Conservation (phyloP, 2,329 filamentous ascomycete genomes). For the Colletotrichum ledebouriae region DNA sequence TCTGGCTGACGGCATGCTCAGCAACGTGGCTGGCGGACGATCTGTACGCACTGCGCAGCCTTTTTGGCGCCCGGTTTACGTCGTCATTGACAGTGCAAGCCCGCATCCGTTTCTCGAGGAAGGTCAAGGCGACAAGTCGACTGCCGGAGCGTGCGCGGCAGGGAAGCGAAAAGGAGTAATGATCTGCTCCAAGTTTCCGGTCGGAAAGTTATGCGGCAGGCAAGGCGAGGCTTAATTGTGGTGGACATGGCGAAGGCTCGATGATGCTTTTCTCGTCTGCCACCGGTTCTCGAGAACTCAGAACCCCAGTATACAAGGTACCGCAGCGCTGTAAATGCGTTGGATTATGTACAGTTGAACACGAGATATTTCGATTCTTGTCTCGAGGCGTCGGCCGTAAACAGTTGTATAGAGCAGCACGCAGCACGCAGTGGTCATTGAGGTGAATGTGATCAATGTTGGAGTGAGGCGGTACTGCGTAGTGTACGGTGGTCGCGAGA, state of each 20-base stretch:
- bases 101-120: slow-evolving; percentile 6
- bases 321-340: no score
- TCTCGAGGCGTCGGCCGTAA: no score
- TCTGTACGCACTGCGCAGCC: neutral
- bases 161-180: slow-evolving; percentile 25
- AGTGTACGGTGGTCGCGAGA: no score
- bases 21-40: slow-evolving; percentile 27
- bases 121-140: slow-evolving; percentile 1
- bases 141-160: slow-evolving; percentile 8
- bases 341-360: no score
- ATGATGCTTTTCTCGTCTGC: neutral
- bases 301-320: no score
- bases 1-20: slow-evolving; percentile 22
- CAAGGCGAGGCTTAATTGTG: neutral
- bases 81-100: neutral
- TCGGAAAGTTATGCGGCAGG: neutral
- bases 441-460: no score
- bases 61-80: slow-evolving; percentile 8
- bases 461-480: no score
- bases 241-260: neutral
- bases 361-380: no score
- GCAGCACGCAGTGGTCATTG: no score
- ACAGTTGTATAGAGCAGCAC: no score
- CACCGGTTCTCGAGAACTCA: no score
- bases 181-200: slow-evolving; percentile 24